Evolutionary conservation across 768 basidiomycete genomes (phyloP).

Genomic region (Hebeloma cylindrosporum): DNA sequence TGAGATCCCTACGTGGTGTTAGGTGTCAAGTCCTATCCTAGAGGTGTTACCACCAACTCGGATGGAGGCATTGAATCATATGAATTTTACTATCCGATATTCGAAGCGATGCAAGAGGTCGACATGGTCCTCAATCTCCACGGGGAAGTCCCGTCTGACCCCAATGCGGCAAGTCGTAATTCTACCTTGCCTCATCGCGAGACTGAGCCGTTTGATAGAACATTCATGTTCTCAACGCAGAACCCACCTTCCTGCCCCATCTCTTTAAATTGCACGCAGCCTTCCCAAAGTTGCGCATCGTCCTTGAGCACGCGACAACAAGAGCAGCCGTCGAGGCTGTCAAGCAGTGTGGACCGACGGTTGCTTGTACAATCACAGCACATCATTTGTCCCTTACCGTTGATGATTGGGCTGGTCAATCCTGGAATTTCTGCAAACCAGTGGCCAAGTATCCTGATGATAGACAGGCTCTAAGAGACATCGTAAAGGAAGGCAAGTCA

Average conservation of each 20-base stretch:
- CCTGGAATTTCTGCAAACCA: conserved; percentile 96
- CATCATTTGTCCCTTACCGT: conserved; percentile 94
- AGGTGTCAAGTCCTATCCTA: conserved; percentile 95
- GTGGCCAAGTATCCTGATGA: conserved; percentile 97
- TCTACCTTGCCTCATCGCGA: neutral
- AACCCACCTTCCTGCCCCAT: conserved; percentile 86
- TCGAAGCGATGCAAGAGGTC: conserved; percentile 90
- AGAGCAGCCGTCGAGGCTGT: conserved; percentile 88
- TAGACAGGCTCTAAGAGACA: conserved; percentile 74
- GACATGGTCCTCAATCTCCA: conserved; percentile 96
- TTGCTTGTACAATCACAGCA: conserved; percentile 95
- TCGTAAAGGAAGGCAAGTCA: conserved; percentile 67
- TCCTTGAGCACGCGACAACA: conserved; percentile 96
- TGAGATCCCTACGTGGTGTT: conserved; percentile 23
- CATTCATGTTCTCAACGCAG: conserved; percentile 91
- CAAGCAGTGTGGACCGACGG: conserved; percentile 72
- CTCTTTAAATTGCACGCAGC: conserved; percentile 73
- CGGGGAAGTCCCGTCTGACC: conserved; percentile 94
- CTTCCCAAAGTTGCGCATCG: conserved; percentile 91
- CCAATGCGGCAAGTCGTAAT: conserved; percentile 46
- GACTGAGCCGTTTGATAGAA: conserved; percentile 49
- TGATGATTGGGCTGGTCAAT: conserved; percentile 95
- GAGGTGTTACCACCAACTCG: conserved; percentile 97
- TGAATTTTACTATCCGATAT: conserved; percentile 88
- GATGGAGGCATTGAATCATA: conserved; percentile 97